phyloP scores from a whole-genome alignment of 73 alveolate genomes.

The Stentor coeruleus region DNA sequence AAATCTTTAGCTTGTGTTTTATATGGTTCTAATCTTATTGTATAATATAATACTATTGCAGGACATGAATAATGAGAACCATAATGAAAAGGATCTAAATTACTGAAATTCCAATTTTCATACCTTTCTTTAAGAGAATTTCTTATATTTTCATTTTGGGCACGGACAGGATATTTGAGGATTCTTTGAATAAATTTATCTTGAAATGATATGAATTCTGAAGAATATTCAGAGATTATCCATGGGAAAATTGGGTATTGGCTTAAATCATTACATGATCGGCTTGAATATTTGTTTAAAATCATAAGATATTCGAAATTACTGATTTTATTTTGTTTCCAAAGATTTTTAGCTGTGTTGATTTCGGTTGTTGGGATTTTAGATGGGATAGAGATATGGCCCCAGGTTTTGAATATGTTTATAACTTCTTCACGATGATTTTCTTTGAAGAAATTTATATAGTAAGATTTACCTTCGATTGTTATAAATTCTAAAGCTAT shows the following conservation, averaged over 20 bases:
- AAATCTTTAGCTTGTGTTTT: slow-evolving; percentile 81
- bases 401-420: too few relatives aligned
- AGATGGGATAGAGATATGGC: too few relatives aligned
- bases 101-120: slow-evolving; percentile 31
- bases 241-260: slow-evolving; percentile 88
- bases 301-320: slow-evolving; percentile 77
- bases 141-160: slow-evolving; percentile 65
- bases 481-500: too few relatives aligned
- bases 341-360: too few relatives aligned
- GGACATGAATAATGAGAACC: slow-evolving; percentile 96
- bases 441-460: too few relatives aligned
- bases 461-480: too few relatives aligned
- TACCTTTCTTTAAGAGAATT: slow-evolving; percentile 61
- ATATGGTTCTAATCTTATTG: slow-evolving; percentile 87
- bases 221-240: slow-evolving; percentile 55
- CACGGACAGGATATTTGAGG: slow-evolving; percentile 42
- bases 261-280: slow-evolving; percentile 85
- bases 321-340: slow-evolving; percentile 56
- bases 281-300: slow-evolving; percentile 76
- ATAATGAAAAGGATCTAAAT: slow-evolving; percentile 60
- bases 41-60: slow-evolving; percentile 83
- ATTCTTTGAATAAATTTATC: slow-evolving; percentile 41
- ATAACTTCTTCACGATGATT: too few relatives aligned
- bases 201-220: slow-evolving; percentile 40
- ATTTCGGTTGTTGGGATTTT: too few relatives aligned